Base-by-base conservation (phyloP, 345 rosid genomes). In the thale cress (Arabidopsis thaliana) region DNA sequence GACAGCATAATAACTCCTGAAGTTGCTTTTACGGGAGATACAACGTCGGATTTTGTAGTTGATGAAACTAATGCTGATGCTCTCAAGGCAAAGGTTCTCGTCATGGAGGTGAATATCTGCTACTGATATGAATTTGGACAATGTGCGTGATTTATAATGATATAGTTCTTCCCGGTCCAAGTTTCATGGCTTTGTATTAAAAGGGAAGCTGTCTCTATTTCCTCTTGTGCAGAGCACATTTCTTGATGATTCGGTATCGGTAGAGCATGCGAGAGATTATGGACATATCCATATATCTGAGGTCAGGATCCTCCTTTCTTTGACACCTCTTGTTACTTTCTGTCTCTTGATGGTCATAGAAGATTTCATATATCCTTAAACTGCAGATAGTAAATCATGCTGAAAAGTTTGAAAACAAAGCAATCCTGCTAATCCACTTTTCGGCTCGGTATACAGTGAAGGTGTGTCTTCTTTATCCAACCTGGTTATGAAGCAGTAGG, bases 21-120 rank as follows among this genome's bases (percentile, higher is more conserved):
- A 87, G 86, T 95, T 55, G 97, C 99, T 59, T 95, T 95, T 82
- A 95, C 98, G 0, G 98, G 99, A 78, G 99, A 95, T 73, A 92
- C 99, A 14, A 90, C 57, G 67, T 82, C 90, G 5, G 94, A 95
- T 81, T 92, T 92, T 74, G 81, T 95, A 59, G 67, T 73, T 49
- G 96, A 92, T 67, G 86, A 85, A 52, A 62, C 45, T 41, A 92
- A 95, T 56, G 52, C 23, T 24, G 97, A 95, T 83, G 96, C 82
- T 77, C 76, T 95, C 83, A 86, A 78, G 73, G 93, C 98, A 67
- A 93, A 60, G 73, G 72, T 95, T 89, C 94, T 95, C 38, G 89
- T 92, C 59, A 80, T 95, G 86, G 99, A 95, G 97, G 97, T 95
- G 83, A 51, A 36, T 71, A 57, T 73, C 28, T 72, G 38, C 36